Evolutionary conservation across 345 rosid genomes (phyloP).

Genomic region (Citrus reticulata): DNA sequence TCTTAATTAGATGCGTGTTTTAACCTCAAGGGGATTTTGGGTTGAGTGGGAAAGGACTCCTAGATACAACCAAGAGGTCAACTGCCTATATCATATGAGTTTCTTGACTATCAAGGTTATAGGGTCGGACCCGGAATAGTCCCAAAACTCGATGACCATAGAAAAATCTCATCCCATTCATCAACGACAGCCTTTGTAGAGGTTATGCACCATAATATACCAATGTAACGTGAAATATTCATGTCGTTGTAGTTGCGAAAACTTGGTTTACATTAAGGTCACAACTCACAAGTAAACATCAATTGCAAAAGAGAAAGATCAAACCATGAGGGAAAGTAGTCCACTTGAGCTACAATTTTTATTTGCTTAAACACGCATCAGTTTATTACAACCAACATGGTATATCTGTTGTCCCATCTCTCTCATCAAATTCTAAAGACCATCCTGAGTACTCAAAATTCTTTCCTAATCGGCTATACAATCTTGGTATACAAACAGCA

Average conservation of each 20-base stretch:
- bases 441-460: not conserved
- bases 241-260: not conserved
- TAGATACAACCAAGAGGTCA: too few relatives aligned
- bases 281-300: not conserved
- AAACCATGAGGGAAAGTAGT: not conserved
- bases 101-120: too few relatives aligned
- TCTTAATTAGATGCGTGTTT: too few relatives aligned
- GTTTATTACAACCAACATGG: not conserved
- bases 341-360: not conserved
- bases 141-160: too few relatives aligned
- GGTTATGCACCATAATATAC: too few relatives aligned
- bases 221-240: not conserved
- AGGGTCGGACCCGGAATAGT: too few relatives aligned
- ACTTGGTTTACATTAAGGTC: not conserved
- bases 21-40: too few relatives aligned
- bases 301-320: not conserved
- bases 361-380: conserved; percentile 1
- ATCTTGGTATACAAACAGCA: not conserved
- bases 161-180: too few relatives aligned
- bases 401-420: not conserved
- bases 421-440: not conserved
- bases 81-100: too few relatives aligned
- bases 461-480: conserved; percentile 6
- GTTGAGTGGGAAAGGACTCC: too few relatives aligned
- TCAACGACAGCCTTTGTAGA: too few relatives aligned